phyloP scores from a whole-genome alignment of 116 monocot species.

The Phalaenopsis hybrid region DNA sequence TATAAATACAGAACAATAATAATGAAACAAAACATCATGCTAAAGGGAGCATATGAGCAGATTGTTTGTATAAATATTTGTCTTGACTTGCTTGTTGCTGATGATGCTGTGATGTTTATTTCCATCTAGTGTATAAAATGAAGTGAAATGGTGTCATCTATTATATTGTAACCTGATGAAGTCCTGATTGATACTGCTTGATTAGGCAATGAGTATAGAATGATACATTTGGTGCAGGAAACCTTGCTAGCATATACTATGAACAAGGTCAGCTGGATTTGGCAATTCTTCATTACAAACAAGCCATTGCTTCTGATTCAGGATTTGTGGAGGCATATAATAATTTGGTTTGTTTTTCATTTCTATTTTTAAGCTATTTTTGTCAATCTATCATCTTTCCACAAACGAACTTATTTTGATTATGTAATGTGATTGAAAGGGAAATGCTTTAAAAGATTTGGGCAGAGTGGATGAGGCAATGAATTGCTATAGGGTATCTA shows the following conservation, averaged over 20 bases:
- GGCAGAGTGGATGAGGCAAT: constrained; percentile 91
- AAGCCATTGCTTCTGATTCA: constrained; percentile 80
- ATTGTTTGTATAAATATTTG: neutral
- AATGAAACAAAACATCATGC: too few species aligned
- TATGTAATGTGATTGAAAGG: constrained; percentile 32
- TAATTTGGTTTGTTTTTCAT: constrained; percentile 58
- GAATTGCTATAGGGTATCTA: constrained; percentile 60
- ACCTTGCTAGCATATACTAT: constrained; percentile 61
- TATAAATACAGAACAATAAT: too few species aligned
- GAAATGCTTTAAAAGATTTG: constrained; percentile 92
- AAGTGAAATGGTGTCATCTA: neutral
- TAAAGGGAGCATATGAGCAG: neutral
- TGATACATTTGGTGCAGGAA: constrained; percentile 40
- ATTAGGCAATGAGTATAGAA: neutral
- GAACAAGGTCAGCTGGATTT: constrained; percentile 92
- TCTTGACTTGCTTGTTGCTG: neutral
- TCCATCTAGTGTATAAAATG: neutral
- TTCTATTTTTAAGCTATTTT: neutral
- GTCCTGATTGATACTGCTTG: neutral
- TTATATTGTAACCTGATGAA: neutral
- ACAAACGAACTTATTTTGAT: neutral
- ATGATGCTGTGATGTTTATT: neutral
- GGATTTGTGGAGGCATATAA: constrained; percentile 89
- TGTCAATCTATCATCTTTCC: neutral
- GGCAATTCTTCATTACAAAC: constrained; percentile 92